A percentile compares a stretch with the other conserved stretches of the same genome.
Conservation (phyloP, 169 alveolate species). For the Perkinsus olseni region DNA sequence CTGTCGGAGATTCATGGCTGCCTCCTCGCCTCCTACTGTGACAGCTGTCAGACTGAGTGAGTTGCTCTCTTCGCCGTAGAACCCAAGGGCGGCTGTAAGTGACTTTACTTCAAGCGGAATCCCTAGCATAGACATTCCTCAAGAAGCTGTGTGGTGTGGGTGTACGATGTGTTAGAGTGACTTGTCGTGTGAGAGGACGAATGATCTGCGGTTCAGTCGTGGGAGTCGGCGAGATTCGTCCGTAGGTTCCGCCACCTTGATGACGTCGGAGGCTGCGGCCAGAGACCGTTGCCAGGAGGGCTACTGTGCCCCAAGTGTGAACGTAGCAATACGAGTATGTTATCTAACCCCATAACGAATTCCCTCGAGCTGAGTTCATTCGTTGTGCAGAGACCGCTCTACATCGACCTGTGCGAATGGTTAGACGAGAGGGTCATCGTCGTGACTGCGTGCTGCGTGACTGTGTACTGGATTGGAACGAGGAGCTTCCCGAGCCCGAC, state of each 20-base stretch:
- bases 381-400: background rate
- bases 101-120: no score
- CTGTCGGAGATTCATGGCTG: background rate
- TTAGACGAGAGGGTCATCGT: background rate
- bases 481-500: background rate
- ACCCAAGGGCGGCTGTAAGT: no score
- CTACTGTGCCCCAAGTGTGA: background rate
- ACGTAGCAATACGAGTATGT: background rate
- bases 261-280: constrained; percentile 1
- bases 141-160: no score
- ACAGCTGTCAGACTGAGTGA: background rate
- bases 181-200: no score
- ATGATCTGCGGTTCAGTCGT: no score
- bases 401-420: background rate
- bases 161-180: no score
- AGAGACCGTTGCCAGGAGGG: background rate
- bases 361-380: background rate
- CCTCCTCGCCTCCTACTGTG: background rate
- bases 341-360: background rate
- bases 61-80: no score
- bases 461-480: background rate
- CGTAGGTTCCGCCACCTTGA: background rate
- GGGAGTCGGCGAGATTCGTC: background rate
- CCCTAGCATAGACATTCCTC: no score
- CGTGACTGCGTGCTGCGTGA: background rate